Base-by-base conservation (phyloP, 2,329 filamentous ascomycete genomes). In the Westerdykella sp. region DNA sequence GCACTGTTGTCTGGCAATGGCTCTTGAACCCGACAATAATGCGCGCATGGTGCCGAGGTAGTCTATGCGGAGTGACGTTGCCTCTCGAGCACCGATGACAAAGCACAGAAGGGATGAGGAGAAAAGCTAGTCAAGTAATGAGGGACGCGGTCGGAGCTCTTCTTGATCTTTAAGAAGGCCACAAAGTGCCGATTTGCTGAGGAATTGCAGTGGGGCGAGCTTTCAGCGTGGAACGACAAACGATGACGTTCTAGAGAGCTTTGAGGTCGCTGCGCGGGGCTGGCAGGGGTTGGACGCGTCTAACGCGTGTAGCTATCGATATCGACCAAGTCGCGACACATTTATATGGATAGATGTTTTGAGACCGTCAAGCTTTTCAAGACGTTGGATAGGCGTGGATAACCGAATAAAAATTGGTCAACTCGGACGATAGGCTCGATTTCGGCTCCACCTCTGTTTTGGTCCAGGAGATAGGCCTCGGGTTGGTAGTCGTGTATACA, bases 21-120 rank as follows among this genome's bases (percentile, higher is more conserved):
- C 54, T 52, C 58, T 51, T 37, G 59, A 57, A 31, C 59, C 52
- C 39, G 60, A 55, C 15, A 60, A 51, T 37, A 65, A 53, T 39
- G 62, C 59, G 37, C 62, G 60, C 63, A 67, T 67, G 31, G 38
- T 55, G 54, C 18, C 25, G 14, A 18, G 32, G 22, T 21, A 30
- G 2, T 35, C 4, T 7, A 35, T 35, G 32, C 3, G 21, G 22
- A 10, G 12, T 7, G 22, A 38, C n/a, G 22, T 21, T 14, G 18
- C 18, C 18, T 11, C 16, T n/a, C 3, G 15, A 18, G 6, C n/a
- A 18, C 7, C 3, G 14, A 15, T 21, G 15, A 35, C 22, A 38
- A 21, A 38, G 36, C n/a, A 15, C n/a, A 23, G 22, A 22, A 28
- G 25, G 7, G 7, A 10, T 12, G 25, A 28, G 25, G 25, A 28